phyloP scores from a whole-genome alignment of 164 flowering plant species.

The Sextonia rubra region DNA sequence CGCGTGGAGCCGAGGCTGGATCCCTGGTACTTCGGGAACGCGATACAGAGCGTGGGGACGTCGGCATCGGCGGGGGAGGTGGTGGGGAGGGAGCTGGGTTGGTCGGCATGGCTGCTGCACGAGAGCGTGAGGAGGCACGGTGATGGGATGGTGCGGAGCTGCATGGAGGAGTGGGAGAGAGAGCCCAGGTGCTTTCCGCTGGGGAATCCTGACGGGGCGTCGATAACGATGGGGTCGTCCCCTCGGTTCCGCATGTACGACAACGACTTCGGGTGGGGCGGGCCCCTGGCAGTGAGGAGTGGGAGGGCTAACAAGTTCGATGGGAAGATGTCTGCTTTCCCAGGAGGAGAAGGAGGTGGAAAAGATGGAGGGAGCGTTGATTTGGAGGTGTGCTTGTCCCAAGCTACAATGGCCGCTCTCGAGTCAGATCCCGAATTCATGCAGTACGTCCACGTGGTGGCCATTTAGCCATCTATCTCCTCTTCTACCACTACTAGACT shows the following conservation, averaged over 20 bases:
- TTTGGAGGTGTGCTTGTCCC: slow-evolving; percentile 70
- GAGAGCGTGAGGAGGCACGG: slow-evolving; percentile 47
- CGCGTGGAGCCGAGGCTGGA: slow-evolving; percentile 59
- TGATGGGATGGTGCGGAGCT: slow-evolving; percentile 37
- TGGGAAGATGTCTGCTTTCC: slow-evolving; percentile 89
- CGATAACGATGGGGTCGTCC: slow-evolving; percentile 81
- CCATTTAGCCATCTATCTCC: no score
- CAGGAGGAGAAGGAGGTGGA: slow-evolving; percentile 65
- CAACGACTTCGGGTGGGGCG: slow-evolving; percentile 91
- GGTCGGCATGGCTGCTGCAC: slow-evolving; percentile 65
- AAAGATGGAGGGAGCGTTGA: slow-evolving; percentile 67
- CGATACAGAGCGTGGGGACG: slow-evolving; percentile 73
- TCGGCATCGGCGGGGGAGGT: slow-evolving; percentile 55
- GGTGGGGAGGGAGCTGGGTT: slow-evolving; percentile 36
- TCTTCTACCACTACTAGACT: no score
- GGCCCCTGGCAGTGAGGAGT: slow-evolving; percentile 73
- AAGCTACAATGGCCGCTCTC: slow-evolving; percentile 70
- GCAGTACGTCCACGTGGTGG: slow-evolving; percentile 38
- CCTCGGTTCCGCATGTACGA: slow-evolving; percentile 91
- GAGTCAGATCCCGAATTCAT: slow-evolving; percentile 40
- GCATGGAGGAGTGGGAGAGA: slow-evolving; percentile 59
- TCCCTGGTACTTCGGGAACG: slow-evolving; percentile 78
- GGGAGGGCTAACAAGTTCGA: slow-evolving; percentile 82
- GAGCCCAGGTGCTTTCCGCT: slow-evolving; percentile 66
- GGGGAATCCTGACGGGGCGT: slow-evolving; percentile 70